Evolutionary conservation across 2,329 filamentous ascomycete species (phyloP).

Genomic region (Cordyceps fumosorosea): DNA sequence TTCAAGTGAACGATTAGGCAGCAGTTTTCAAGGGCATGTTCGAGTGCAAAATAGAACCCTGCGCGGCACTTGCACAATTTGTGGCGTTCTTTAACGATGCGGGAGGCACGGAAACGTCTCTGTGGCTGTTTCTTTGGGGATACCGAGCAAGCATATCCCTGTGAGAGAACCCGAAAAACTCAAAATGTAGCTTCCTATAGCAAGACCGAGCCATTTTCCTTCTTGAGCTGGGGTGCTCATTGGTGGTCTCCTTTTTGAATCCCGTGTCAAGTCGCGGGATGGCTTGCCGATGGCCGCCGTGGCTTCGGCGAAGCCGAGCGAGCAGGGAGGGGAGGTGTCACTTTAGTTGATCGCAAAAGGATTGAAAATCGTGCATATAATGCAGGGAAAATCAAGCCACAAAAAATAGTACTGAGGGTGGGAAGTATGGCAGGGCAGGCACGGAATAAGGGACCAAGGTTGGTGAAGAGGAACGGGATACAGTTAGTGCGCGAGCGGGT

Average conservation of each 20-base stretch:
- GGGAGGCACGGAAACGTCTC: not conserved
- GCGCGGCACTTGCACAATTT: not conserved
- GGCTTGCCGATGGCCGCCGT: not conserved
- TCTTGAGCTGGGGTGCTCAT: not conserved
- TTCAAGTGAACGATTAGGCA: not conserved
- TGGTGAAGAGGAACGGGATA: constrained; percentile 1
- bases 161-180: not conserved
- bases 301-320: constrained; percentile 3
- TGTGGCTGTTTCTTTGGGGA: not conserved
- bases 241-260: not conserved
- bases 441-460: not conserved
- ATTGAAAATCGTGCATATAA: not conserved
- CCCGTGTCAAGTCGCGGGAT: not conserved
- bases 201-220: not conserved
- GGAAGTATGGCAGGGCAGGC: not conserved
- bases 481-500: constrained; percentile 1
- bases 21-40: not conserved
- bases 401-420: not conserved
- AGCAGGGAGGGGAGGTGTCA: not conserved
- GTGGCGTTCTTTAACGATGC: not conserved
- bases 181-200: not conserved
- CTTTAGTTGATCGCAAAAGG: not conserved
- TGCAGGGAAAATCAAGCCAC: not conserved
- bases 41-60: not conserved
- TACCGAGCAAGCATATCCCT: not conserved